phyloP scores from a whole-genome alignment of 2,329 filamentous ascomycete genomes.

The Huntiella omanensis region DNA sequence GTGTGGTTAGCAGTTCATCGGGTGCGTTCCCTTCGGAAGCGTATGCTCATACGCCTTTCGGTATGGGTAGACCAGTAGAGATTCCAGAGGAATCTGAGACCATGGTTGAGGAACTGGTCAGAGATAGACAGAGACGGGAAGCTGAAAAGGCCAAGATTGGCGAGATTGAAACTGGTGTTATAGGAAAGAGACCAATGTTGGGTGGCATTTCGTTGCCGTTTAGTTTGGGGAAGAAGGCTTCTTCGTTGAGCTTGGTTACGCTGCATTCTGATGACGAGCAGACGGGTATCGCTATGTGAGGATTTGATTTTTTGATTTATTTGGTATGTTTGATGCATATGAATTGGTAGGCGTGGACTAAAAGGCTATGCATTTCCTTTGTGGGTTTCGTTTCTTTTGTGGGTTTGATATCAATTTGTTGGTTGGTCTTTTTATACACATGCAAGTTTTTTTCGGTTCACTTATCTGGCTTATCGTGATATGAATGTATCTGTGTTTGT shows the following conservation, averaged over 20 bases:
- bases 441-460: background rate
- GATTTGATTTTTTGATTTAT: background rate
- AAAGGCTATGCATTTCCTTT: background rate
- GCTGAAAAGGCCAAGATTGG: conserved; percentile 18
- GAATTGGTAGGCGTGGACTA: background rate
- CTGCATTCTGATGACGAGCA: conserved; percentile 27
- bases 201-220: conserved; percentile 58
- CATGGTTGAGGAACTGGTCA: conserved; percentile 6
- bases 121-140: conserved; percentile 5
- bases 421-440: background rate
- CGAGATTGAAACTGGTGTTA: conserved; percentile 28
- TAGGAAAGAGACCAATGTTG: conserved; percentile 45
- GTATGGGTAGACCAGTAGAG: background rate
- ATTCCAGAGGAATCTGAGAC: background rate
- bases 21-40: background rate
- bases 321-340: no score
- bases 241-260: conserved; percentile 53
- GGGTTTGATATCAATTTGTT: background rate
- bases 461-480: background rate
- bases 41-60: background rate
- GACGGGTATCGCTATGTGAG: background rate
- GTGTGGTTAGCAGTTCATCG: background rate
- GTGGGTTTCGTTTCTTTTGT: background rate
- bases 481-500: background rate
- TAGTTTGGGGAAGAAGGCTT: conserved; percentile 42